phyloP scores from a whole-genome alignment of 2,329 filamentous ascomycete species.

The Rhytidhysteron rufulum region DNA sequence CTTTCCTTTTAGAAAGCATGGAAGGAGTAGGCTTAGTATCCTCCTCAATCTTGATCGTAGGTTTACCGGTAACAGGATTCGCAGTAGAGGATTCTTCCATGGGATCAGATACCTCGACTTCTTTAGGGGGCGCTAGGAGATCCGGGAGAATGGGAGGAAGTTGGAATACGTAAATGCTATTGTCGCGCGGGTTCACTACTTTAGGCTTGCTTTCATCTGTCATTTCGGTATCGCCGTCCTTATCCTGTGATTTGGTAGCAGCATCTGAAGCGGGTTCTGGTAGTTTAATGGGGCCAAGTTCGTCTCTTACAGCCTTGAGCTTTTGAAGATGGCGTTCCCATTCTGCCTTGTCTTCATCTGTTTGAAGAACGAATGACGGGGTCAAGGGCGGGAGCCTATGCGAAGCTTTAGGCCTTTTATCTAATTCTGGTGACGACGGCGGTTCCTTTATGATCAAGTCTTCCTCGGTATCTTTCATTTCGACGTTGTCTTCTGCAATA shows the following conservation, averaged over 20 bases:
- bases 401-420: constrained; percentile 22
- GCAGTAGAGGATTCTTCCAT: constrained; percentile 14
- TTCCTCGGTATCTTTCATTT: not conserved
- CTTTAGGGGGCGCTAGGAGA: constrained; percentile 41
- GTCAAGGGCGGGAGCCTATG: constrained; percentile 8
- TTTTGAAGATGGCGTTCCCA: constrained; percentile 47
- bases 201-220: constrained; percentile 13
- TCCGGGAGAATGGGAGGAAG: constrained; percentile 61
- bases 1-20: constrained; percentile 8
- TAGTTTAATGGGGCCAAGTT: constrained; percentile 42
- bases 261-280: constrained; percentile 6
- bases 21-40: constrained; percentile 11
- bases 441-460: constrained; percentile 16
- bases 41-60: constrained; percentile 30
- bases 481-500: constrained; percentile 8
- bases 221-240: constrained; percentile 41
- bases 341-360: constrained; percentile 50
- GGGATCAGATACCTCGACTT: constrained; percentile 24
- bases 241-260: constrained; percentile 31
- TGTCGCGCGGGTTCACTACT: constrained; percentile 38
- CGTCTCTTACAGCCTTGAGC: constrained; percentile 43
- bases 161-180: constrained; percentile 61
- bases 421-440: constrained; percentile 29
- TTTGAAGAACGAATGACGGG: constrained; percentile 45
- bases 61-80: constrained; percentile 9